A percentile compares a stretch with the other conserved stretches of the same genome.
Evolutionary conservation across 2,329 filamentous ascomycete species (phyloP).

Genomic region (Fusarium oxysporum): DNA sequence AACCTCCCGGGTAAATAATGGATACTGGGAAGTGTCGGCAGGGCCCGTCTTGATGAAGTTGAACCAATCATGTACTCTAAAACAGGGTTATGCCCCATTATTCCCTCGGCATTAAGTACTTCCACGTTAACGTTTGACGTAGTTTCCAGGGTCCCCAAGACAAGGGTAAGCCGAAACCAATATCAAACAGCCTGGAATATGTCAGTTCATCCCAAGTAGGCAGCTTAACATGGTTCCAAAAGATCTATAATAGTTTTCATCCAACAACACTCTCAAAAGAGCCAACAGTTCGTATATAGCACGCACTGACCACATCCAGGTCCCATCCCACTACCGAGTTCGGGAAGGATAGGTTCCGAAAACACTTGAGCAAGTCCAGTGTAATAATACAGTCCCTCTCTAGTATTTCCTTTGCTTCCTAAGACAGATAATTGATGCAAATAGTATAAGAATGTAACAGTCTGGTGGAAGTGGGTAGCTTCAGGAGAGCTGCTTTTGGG

Average conservation of each 20-base stretch:
- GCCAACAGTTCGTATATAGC: not conserved
- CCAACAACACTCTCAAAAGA: fast-evolving
- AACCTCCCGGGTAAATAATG: not conserved
- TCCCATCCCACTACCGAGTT: fast-evolving
- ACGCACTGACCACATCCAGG: fast-evolving
- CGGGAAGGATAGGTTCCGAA: fast-evolving
- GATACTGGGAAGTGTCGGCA: not conserved
- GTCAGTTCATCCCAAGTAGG: not conserved
- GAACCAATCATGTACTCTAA: fast-evolving
- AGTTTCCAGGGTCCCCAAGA: not conserved
- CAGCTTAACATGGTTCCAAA: fast-evolving
- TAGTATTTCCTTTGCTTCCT: fast-evolving
- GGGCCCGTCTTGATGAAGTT: fast-evolving
- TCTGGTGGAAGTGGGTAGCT: not conserved
- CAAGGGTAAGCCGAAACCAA: not conserved
- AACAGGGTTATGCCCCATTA: not conserved
- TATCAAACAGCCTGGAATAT: not conserved
- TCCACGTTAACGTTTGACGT: not conserved
- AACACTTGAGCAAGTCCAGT: fast-evolving
- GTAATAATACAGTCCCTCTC: not conserved
- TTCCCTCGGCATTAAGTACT: not conserved
- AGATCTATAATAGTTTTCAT: fast-evolving
- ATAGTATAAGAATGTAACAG: not conserved
- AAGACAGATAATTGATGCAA: fast-evolving
- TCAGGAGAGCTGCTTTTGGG: not conserved